Percentiles rank a stretch among this genome's conserved stretches.
Conservation (phyloP, 495 filamentous ascomycete species). For the Xylaria cubensis region DNA sequence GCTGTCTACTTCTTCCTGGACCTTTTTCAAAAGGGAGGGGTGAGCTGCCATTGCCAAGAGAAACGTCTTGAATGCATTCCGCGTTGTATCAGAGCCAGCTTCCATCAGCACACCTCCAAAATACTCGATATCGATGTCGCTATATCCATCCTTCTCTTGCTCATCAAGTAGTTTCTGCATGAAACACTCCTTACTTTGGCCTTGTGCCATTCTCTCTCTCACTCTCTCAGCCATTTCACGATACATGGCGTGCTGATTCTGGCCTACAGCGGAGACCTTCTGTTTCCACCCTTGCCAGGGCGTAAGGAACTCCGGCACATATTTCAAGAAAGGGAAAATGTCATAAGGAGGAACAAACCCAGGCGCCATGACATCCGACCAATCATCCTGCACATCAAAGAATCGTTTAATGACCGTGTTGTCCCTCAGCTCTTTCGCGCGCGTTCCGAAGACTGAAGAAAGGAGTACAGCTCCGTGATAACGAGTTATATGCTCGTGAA, state of each 20-base stretch:
- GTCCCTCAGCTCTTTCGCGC: conserved; percentile 11
- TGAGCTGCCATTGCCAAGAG: conserved; percentile 53
- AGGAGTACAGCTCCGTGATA: conserved; percentile 38
- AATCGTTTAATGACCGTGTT: conserved; percentile 25
- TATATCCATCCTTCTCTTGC: conserved; percentile 31
- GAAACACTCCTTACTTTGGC: conserved; percentile 22
- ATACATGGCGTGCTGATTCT: conserved; percentile 24
- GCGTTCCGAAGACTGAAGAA: conserved; percentile 30
- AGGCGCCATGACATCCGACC: conserved; percentile 44
- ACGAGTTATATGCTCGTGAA: conserved; percentile 34
- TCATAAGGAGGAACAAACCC: conserved; percentile 45
- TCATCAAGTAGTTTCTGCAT: conserved; percentile 10
- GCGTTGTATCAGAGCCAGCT: conserved; percentile 56
- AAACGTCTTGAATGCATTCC: conserved; percentile 44
- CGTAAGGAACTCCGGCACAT: conserved; percentile 24
- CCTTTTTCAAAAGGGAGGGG: conserved; percentile 43
- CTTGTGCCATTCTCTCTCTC: conserved; percentile 22
- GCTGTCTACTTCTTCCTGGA: conserved; percentile 35
- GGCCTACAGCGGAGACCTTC: conserved; percentile 3
- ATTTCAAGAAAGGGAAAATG: conserved; percentile 23
- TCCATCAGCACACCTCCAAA: conserved; percentile 40
- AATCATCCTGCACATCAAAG: conserved; percentile 29
- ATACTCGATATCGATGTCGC: conserved; percentile 31
- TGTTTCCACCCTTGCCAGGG: conserved; percentile 25
- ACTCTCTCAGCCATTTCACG: conserved; percentile 21